phyloP scores from a whole-genome alignment of 805 yeast genomes.

The Saccharomycopsis fermentans region DNA sequence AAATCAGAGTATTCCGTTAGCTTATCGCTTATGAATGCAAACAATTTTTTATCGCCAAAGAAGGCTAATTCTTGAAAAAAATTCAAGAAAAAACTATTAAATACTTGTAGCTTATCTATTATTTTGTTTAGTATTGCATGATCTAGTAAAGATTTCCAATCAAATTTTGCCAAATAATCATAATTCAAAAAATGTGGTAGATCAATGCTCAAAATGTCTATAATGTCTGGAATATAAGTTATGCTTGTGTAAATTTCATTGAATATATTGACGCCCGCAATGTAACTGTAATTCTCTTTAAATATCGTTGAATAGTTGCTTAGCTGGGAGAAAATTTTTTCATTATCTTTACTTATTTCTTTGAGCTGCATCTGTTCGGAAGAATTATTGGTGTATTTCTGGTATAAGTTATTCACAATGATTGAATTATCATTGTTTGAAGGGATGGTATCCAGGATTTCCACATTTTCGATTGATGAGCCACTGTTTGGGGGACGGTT shows the following conservation, averaged over 20 bases:
- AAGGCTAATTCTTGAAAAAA: slow-evolving; percentile 17
- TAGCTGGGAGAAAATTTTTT: not conserved
- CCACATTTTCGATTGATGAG: not conserved
- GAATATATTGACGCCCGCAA: slow-evolving; percentile 14
- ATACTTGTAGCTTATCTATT: slow-evolving; percentile 9
- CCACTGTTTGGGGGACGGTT: not conserved
- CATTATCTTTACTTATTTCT: slow-evolving; percentile 4
- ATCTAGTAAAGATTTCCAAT: not conserved
- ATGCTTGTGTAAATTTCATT: slow-evolving; percentile 5
- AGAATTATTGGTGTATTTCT: slow-evolving; percentile 6
- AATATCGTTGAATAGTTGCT: slow-evolving; percentile 8
- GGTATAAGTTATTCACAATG: not conserved
- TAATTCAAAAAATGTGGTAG: not conserved
- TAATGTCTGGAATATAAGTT: slow-evolving; percentile 12
- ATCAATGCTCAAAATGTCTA: not conserved
- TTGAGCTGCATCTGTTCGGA: not conserved
- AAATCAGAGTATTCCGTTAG: slow-evolving; percentile 4
- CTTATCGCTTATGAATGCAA: not conserved
- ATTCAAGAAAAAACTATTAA: slow-evolving; percentile 12
- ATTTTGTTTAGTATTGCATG: not conserved
- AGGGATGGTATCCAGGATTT: not conserved
- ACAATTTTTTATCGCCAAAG: slow-evolving; percentile 14
- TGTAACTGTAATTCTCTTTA: slow-evolving; percentile 10
- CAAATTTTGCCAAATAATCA: not conserved
- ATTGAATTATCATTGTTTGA: not conserved